A percentile compares a stretch with the other conserved stretches of the same genome.
Evolutionary conservation across 768 basidiomycete genomes (phyloP).

Genomic region (Epithele typhae): DNA sequence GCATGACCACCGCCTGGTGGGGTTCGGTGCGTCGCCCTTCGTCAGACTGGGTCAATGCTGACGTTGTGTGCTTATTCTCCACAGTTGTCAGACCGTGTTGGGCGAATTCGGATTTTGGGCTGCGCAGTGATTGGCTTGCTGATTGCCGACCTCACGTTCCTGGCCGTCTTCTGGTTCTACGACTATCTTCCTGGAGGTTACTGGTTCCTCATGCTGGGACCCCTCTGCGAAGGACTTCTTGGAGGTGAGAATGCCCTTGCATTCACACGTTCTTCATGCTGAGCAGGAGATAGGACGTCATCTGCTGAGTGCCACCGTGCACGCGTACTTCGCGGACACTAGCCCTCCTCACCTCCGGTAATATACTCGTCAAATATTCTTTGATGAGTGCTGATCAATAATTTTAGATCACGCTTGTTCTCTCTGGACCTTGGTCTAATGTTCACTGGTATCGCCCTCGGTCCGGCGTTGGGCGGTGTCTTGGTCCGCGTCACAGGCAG

Average conservation of each 20-base stretch:
- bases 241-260: slow-evolving; percentile 46
- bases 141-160: slow-evolving; percentile 58
- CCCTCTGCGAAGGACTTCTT: slow-evolving; percentile 60
- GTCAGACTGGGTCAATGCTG: background rate
- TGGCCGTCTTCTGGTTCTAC: slow-evolving; percentile 58
- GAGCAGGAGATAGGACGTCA: slow-evolving; percentile 8
- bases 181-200: slow-evolving; percentile 73
- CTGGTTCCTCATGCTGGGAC: slow-evolving; percentile 68
- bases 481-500: slow-evolving; percentile 54
- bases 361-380: slow-evolving; percentile 1
- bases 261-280: background rate
- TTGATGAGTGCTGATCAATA: slow-evolving; percentile 1
- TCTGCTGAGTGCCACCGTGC: slow-evolving; percentile 41
- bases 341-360: slow-evolving; percentile 53
- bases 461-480: slow-evolving; percentile 68
- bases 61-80: no score
- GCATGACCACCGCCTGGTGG: slow-evolving; percentile 85
- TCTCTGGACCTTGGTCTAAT: slow-evolving; percentile 63
- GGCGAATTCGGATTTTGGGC: slow-evolving; percentile 62
- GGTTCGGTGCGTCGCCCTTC: slow-evolving; percentile 51
- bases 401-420: slow-evolving; percentile 54
- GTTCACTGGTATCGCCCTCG: slow-evolving; percentile 72
- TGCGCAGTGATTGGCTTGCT: slow-evolving; percentile 59
- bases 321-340: slow-evolving; percentile 72
- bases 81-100: slow-evolving; percentile 74